Conservation (phyloP, 805 yeast species). For the Metschnikowia hibisci region DNA sequence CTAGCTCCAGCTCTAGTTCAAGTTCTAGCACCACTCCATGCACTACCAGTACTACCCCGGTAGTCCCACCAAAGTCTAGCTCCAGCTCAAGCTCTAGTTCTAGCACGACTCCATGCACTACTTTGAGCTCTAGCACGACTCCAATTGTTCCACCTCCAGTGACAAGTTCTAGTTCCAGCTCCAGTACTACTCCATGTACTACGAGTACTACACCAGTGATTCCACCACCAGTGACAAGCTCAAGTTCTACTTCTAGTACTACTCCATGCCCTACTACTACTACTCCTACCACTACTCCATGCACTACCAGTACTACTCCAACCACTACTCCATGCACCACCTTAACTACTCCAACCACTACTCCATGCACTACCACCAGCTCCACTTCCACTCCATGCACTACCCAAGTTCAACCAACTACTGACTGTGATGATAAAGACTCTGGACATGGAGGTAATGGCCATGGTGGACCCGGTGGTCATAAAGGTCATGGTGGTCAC, state of each 20-base stretch:
- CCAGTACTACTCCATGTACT: neutral
- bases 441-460: neutral
- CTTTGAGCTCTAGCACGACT: too few species aligned
- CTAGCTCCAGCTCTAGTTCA: neutral
- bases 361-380: too few species aligned
- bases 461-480: neutral
- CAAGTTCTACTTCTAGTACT: too few species aligned
- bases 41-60: neutral
- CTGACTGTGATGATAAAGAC: neutral
- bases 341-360: too few species aligned
- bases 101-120: neutral
- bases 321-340: too few species aligned
- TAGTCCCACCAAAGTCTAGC: conserved; percentile 1
- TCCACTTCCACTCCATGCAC: too few species aligned
- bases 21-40: neutral
- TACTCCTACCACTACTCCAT: too few species aligned
- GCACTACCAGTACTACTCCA: too few species aligned
- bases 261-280: conserved; percentile 1
- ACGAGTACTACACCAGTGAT: neutral
- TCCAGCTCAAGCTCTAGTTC: neutral
- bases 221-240: too few species aligned
- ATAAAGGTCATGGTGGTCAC: neutral
- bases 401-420: neutral
- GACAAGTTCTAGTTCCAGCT: too few species aligned
- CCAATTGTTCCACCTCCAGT: neutral